A percentile compares a stretch with the other conserved stretches of the same genome.
Conservation (phyloP, 495 filamentous ascomycete genomes). For the Neurospora sp. region DNA sequence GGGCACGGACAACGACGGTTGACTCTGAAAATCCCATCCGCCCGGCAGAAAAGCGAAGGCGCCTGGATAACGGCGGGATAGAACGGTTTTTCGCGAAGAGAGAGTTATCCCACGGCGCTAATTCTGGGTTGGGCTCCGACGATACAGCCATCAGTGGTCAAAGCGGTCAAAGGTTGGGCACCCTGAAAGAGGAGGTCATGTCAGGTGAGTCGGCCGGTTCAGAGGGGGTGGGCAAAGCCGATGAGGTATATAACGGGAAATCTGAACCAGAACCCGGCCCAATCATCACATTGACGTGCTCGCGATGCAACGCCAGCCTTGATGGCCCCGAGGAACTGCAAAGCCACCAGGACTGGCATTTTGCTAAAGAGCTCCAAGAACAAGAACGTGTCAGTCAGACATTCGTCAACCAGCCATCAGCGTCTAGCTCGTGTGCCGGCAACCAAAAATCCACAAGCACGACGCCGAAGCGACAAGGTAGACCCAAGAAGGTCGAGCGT, state of each 20-base stretch:
- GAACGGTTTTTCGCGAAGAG: slow-evolving; percentile 47
- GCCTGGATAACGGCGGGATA: slow-evolving; percentile 39
- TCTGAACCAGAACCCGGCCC: slow-evolving; percentile 25
- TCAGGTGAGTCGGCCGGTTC: slow-evolving; percentile 1
- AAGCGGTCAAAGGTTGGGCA: slow-evolving; percentile 17
- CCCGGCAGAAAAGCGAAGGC: slow-evolving; percentile 43
- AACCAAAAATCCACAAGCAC: slow-evolving; percentile 22
- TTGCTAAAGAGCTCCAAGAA: slow-evolving; percentile 75
- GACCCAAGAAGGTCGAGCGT: slow-evolving; percentile 52
- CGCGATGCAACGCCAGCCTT: slow-evolving; percentile 52
- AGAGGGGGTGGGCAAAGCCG: background rate
- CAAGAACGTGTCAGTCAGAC: slow-evolving; percentile 35
- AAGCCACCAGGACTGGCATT: slow-evolving; percentile 93
- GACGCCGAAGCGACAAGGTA: slow-evolving; percentile 19
- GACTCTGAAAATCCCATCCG: slow-evolving; percentile 21
- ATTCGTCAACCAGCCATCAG: slow-evolving; percentile 29
- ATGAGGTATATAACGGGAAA: slow-evolving; percentile 9
- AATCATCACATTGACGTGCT: slow-evolving; percentile 47
- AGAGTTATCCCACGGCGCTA: slow-evolving; percentile 17
- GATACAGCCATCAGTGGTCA: slow-evolving; percentile 12
- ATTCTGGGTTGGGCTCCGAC: slow-evolving; percentile 17
- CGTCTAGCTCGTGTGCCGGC: slow-evolving; percentile 12
- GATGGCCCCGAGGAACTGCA: slow-evolving; percentile 44
- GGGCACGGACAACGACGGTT: slow-evolving; percentile 11
- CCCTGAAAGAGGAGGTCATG: slow-evolving; percentile 3